Percentiles rank a stretch among this genome's conserved stretches.
These are phyloP conservation scores for Physcomitrium patens DNA, from an alignment of 225 moss, liverwort and hornwort species.

Conservation along the genomic window DNA sequence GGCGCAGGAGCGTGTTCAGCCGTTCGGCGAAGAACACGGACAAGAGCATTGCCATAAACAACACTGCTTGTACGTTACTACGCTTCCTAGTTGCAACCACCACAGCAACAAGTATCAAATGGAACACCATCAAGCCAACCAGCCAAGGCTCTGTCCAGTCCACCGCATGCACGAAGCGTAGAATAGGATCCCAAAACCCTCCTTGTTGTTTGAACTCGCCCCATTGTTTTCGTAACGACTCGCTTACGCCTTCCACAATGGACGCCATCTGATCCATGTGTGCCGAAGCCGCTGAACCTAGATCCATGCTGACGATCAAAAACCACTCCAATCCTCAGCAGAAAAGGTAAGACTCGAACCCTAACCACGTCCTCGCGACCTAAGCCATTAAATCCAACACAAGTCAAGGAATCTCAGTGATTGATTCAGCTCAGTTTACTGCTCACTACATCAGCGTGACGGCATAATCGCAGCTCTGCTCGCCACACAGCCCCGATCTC, in stretches of 20 bases:
- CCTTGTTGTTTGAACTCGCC: constrained; percentile 58
- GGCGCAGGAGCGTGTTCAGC: constrained; percentile 60
- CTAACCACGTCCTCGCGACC: not conserved
- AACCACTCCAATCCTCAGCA: not conserved
- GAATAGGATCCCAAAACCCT: constrained; percentile 61
- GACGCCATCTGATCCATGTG: constrained; percentile 67
- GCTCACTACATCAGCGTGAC: not conserved
- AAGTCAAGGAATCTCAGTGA: not conserved
- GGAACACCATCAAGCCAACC: constrained; percentile 66
- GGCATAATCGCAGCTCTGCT: not conserved
- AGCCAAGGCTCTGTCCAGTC: constrained; percentile 94
- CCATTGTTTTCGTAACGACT: constrained; percentile 63
- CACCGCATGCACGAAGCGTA: constrained; percentile 73
- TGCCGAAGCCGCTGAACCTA: constrained; percentile 54
- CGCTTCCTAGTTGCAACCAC: constrained; percentile 61
- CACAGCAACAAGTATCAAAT: constrained; percentile 45
- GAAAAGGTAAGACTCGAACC: not conserved
- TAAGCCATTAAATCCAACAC: not conserved
- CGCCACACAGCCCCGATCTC: not conserved
- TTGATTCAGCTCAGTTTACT: not conserved
- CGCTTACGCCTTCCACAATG: constrained; percentile 65
- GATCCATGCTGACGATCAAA: constrained; percentile 46
- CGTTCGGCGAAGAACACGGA: constrained; percentile 74
- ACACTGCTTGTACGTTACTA: constrained; percentile 61
- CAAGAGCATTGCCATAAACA: constrained; percentile 67